Base-by-base conservation (phyloP, 1,139 yeast species). In the Yamadazyma sp. region DNA sequence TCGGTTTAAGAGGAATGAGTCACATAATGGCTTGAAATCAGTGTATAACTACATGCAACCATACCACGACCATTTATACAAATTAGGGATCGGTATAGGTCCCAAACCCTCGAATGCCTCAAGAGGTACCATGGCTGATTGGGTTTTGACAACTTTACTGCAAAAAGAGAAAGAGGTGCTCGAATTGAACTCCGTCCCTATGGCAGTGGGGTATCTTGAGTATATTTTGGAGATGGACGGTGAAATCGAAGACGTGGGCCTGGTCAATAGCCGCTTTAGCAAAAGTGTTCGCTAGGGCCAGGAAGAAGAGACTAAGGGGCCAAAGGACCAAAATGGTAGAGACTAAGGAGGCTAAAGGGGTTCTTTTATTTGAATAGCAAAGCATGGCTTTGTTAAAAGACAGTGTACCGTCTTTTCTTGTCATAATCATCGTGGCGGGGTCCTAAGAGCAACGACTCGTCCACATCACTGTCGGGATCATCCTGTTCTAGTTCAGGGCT, bases 41-140 rank as follows among this genome's bases (percentile, higher is more conserved):
- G 42, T 68, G 10, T 53, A 51, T 33, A 44, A 42, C 11, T 42
- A 34, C 30, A 14, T 47, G 17, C 32, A 38, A 11, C 39, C 34
- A 16, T 33, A 39, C 25, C 26, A 34, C 31, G 41, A 38, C 8
- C 42, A 43, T 17, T 54, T 58, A 3, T 61, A 45, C 40, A 69
- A 68, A 45, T 50, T 71, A 22, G 75, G 73, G 0, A 49, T 71
- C 5, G 76, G 76, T 0, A 67, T 71, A 22, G 77, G 77, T 0
- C 77, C 77, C 3, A 71, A 71, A 45, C 77, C 76, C 1, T 40
- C 44, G 5, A 58, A 50, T 43, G 66, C 73, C 1, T 49, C 61
- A 12, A 55, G 51, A 32, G 69, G 60, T 38, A 56, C 62, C 3
- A 69, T 71, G 69, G 64, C 66, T 3, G 41, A 55, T 11, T 71